Evolutionary conservation across 768 basidiomycete genomes (phyloP).

Genomic region (Lyophyllum decastes): DNA sequence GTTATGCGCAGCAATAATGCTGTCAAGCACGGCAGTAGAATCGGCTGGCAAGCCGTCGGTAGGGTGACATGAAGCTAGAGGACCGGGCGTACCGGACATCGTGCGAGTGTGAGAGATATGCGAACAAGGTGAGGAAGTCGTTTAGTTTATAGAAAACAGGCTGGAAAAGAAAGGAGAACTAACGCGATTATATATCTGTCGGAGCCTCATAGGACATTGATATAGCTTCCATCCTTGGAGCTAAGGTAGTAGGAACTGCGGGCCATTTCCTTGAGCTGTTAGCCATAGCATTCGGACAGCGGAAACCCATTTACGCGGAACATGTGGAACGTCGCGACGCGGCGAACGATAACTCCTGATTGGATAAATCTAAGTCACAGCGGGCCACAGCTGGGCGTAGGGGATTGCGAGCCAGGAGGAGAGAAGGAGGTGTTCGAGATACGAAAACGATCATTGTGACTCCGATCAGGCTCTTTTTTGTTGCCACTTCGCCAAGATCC

Average conservation of each 20-base stretch:
- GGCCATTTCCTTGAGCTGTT: neutral
- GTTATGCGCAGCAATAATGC: neutral
- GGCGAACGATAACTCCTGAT: neutral
- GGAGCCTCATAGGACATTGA: neutral
- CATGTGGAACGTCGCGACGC: neutral
- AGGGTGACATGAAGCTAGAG: neutral
- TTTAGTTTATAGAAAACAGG: too few relatives aligned
- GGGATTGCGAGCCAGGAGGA: neutral
- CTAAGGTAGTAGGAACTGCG: neutral
- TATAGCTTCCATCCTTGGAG: neutral
- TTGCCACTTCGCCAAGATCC: neutral
- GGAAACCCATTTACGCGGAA: neutral
- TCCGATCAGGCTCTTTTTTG: neutral
- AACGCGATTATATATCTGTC: neutral
- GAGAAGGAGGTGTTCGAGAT: neutral
- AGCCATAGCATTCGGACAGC: neutral
- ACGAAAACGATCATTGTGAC: neutral
- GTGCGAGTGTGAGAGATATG: neutral
- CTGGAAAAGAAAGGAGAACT: neutral
- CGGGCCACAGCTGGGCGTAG: neutral
- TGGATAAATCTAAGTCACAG: neutral
- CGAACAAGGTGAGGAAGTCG: neutral
- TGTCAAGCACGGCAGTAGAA: neutral
- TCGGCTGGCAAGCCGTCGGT: neutral
- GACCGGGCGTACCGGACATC: neutral